Base-by-base conservation (phyloP, 495 filamentous ascomycete species). In the Aspergillus bridgeri region DNA sequence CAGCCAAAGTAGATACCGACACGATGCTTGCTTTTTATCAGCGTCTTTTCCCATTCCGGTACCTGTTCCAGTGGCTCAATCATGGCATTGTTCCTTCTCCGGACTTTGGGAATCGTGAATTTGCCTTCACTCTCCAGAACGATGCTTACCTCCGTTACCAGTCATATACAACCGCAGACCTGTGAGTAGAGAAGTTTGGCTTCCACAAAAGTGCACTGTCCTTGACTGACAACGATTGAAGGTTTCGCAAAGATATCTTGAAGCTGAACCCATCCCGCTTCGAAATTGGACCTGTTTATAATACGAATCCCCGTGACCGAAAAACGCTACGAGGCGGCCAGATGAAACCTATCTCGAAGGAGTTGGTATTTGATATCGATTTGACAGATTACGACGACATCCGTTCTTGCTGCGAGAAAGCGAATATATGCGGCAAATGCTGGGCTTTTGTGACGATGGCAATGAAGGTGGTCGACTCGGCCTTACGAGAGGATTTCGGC, bases 301-400 rank as follows among this genome's bases (percentile, higher is more conserved):
- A 81, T 33, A 86, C 92, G 24, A 96, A 97, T 69, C 94, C 95
- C 0, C 88, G 91, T 54, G 94, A 98, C 57, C 89, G 95, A 63
- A 98, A 98, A 73, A 84, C 84, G 0, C 73, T 96, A 6, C 84
- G 86, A 45, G 68, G 69, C 13, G 74, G 72, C 3, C 74, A 78
- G 60, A 72, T 79, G 69, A 96, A 95, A 71, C 92, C 94, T 3
- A 69, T 95, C 3, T 77, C 86, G 1, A 98, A 98, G 67, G 94
- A 98, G 71, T 74, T 98, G 17, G 95, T 96, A 59, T 98, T 98
- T 75, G 94, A 98, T 86, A 96, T 98, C 62, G 94, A 98, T 82
- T 80, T 98, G 81, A 97, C 93, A 24, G 94, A 98, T 76, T 98
- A 98, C 72, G 94, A 98, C 67, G 89, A 96, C 48, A 89, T 98